These are phyloP conservation scores for Panellus pusillus DNA, from an alignment of 768 basidiomycete genomes.

Conservation along the genomic window DNA sequence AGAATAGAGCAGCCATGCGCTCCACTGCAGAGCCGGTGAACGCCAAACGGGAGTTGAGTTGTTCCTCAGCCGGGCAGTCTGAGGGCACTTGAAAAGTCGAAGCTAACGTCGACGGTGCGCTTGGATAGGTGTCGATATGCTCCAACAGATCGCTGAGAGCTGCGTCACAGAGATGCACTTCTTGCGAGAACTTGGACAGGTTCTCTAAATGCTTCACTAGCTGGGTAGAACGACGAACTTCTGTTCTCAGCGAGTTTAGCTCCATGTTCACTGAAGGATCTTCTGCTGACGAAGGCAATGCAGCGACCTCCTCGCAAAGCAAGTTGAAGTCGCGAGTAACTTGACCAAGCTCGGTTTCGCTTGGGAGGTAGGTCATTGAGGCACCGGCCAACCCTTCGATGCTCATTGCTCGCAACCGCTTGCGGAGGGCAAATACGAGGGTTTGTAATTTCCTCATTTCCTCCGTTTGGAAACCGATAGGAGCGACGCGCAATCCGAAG, in stretches of 20 bases:
- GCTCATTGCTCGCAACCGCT: conserved; percentile 58
- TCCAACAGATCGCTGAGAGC: conserved; percentile 82
- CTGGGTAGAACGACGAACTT: conserved; percentile 52
- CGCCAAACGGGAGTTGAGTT: conserved; percentile 58
- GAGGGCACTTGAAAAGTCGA: conserved; percentile 46
- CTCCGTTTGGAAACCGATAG: conserved; percentile 35
- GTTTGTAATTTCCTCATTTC: conserved; percentile 48
- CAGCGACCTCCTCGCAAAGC: conserved; percentile 45
- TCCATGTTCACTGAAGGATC: conserved; percentile 52
- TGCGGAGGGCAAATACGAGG: conserved; percentile 55
- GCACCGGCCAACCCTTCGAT: conserved; percentile 51
- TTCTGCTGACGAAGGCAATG: conserved; percentile 44
- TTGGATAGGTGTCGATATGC: conserved; percentile 83
- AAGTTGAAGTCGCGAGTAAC: conserved; percentile 48
- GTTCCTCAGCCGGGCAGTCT: conserved; percentile 59
- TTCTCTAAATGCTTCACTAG: conserved; percentile 52
- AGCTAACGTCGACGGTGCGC: conserved; percentile 50
- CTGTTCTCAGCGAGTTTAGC: conserved; percentile 57
- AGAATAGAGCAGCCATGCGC: conserved; percentile 42
- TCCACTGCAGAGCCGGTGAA: conserved; percentile 61
- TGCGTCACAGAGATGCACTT: conserved; percentile 62
- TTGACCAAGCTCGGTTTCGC: conserved; percentile 43
- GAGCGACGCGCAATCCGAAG: conserved; percentile 48
- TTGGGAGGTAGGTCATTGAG: conserved; percentile 44
- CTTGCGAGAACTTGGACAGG: conserved; percentile 54